These are phyloP conservation scores for Pyrus communis DNA, from an alignment of 306 rosid species.

Conservation along the genomic window DNA sequence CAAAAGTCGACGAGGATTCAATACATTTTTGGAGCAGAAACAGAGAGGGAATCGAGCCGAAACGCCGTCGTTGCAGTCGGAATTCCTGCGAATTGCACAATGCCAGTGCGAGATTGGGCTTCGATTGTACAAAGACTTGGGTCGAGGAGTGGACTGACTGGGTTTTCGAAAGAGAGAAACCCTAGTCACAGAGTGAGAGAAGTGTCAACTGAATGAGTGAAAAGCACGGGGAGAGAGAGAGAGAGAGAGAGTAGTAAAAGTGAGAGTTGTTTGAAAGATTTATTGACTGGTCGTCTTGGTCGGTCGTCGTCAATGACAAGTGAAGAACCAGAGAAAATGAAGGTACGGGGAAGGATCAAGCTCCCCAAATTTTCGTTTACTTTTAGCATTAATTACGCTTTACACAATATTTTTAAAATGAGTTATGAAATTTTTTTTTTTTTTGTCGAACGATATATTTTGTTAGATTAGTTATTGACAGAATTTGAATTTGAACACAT, in stretches of 20 bases:
- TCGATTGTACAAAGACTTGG: constrained; percentile 25
- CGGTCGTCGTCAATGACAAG: background rate
- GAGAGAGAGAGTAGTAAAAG: background rate
- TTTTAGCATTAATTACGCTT: no score
- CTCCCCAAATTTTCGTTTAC: background rate
- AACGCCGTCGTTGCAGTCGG: background rate
- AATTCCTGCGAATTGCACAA: constrained; percentile 2
- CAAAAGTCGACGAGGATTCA: background rate
- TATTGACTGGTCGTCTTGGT: background rate
- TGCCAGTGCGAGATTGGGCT: constrained; percentile 8
- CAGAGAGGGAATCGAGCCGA: background rate
- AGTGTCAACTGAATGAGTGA: background rate
- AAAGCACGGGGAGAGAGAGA: constrained; percentile 13
- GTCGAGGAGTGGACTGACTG: constrained; percentile 2
- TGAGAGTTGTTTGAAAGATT: background rate
- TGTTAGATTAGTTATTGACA: rapidly evolving
- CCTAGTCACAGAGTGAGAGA: background rate
- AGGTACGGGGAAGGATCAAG: background rate
- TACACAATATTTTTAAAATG: no score
- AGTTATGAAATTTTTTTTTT: no score
- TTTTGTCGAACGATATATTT: no score
- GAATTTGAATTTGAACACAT: rapidly evolving
- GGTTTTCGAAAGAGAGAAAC: constrained; percentile 5
- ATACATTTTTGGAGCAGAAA: background rate
- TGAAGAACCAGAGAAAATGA: background rate